Evolutionary conservation across 768 basidiomycete genomes (phyloP).

Genomic region (Nidularia pulvinata): DNA sequence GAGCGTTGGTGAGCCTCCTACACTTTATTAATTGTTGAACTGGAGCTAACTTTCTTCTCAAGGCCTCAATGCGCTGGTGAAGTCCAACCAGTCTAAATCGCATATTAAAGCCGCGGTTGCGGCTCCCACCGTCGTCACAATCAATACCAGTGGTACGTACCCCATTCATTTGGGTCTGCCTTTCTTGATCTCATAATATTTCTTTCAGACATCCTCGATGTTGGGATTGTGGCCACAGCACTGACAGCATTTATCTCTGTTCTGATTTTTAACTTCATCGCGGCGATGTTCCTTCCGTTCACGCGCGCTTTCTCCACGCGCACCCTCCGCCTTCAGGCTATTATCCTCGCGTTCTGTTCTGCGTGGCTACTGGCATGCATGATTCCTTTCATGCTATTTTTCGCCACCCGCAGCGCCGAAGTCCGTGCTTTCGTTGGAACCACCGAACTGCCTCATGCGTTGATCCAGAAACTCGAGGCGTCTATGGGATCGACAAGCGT

Average conservation of each 20-base stretch:
- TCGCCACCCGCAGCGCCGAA: slow-evolving; percentile 40
- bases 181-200: neutral
- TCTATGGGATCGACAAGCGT: slow-evolving; percentile 35
- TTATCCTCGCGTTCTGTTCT: slow-evolving; percentile 36
- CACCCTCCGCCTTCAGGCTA: slow-evolving; percentile 16
- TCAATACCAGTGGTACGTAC: slow-evolving; percentile 32
- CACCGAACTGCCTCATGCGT: slow-evolving; percentile 26
- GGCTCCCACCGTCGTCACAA: slow-evolving; percentile 25
- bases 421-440: slow-evolving; percentile 39
- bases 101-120: slow-evolving; percentile 26
- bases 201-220: slow-evolving; percentile 32
- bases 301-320: slow-evolving; percentile 8
- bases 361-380: slow-evolving; percentile 48
- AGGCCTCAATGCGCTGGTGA: slow-evolving; percentile 41
- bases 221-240: slow-evolving; percentile 28
- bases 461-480: slow-evolving; percentile 32
- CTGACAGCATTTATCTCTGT: slow-evolving; percentile 13
- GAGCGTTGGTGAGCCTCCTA: slow-evolving; percentile 7
- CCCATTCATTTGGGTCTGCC: neutral
- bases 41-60: neutral
- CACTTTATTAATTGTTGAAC: neutral
- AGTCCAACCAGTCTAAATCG: slow-evolving; percentile 35
- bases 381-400: slow-evolving; percentile 45
- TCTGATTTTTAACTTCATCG: slow-evolving; percentile 13
- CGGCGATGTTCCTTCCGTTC: slow-evolving; percentile 8